Conservation (phyloP, 768 basidiomycete species). For the Tulasnella sp. region DNA sequence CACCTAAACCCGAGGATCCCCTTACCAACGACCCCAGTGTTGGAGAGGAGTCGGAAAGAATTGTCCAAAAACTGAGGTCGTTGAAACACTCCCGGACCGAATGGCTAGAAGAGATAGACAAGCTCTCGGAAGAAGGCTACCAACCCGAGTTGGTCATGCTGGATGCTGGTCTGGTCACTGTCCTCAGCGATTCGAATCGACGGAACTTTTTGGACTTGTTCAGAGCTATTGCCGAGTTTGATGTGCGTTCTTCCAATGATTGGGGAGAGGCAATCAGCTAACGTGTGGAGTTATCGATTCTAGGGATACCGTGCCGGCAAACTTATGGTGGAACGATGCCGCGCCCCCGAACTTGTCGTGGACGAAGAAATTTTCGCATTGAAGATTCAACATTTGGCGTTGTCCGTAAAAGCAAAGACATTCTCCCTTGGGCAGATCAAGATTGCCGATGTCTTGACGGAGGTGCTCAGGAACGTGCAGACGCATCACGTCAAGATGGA, state of each 20-base stretch:
- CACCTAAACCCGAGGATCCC: constrained; percentile 29
- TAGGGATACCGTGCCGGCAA: constrained; percentile 83
- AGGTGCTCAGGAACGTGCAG: constrained; percentile 79
- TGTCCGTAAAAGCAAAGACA: constrained; percentile 90
- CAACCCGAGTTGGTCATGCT: constrained; percentile 93
- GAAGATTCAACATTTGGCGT: constrained; percentile 93
- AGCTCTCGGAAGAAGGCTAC: constrained; percentile 62
- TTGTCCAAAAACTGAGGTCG: constrained; percentile 61
- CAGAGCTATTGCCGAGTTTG: constrained; percentile 90
- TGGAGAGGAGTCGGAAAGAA: constrained; percentile 31
- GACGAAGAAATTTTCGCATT: constrained; percentile 94
- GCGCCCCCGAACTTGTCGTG: constrained; percentile 79
- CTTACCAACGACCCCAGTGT: not conserved
- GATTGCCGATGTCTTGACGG: constrained; percentile 85
- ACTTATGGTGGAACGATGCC: constrained; percentile 93
- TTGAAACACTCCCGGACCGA: constrained; percentile 44
- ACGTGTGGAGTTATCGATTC: not conserved
- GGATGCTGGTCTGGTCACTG: constrained; percentile 91
- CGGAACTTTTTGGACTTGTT: constrained; percentile 95
- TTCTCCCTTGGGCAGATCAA: constrained; percentile 96
- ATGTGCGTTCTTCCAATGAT: constrained; percentile 30
- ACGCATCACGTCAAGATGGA: constrained; percentile 97
- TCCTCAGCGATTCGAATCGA: constrained; percentile 72
- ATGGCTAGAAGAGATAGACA: constrained; percentile 64
- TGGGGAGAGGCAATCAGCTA: not conserved